A percentile compares a stretch with the other conserved stretches of the same genome.
These are phyloP conservation scores for Candida qinlingensis DNA, from an alignment of 805 yeast genomes.

Conservation along the genomic window DNA sequence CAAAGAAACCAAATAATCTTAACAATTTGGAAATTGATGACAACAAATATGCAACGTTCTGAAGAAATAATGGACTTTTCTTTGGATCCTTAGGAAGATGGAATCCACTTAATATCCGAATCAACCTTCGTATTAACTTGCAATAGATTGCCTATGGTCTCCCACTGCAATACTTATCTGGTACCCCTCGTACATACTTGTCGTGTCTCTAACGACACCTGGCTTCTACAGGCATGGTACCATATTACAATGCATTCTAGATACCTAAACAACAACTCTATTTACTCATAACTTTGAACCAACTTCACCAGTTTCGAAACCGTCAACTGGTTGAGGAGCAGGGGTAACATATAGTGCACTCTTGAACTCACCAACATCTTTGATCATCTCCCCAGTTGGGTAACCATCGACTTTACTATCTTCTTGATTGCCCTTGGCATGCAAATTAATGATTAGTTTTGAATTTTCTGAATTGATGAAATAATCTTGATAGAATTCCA, in stretches of 20 bases:
- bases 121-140: too few relatives aligned
- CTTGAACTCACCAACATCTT: conserved; percentile 51
- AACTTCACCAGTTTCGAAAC: conserved; percentile 20
- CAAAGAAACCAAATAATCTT: conserved; percentile 27
- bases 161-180: too few relatives aligned
- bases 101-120: too few relatives aligned
- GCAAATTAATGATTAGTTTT: conserved; percentile 55
- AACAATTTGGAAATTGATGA: conserved; percentile 25
- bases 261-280: too few relatives aligned
- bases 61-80: too few relatives aligned
- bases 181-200: too few relatives aligned
- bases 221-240: too few relatives aligned
- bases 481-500: conserved; percentile 45
- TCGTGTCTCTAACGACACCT: too few relatives aligned
- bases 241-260: too few relatives aligned
- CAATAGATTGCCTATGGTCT: too few relatives aligned
- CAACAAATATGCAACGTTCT: conserved; percentile 21
- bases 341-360: conserved; percentile 46
- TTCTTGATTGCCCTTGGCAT: conserved; percentile 37
- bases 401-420: conserved; percentile 27
- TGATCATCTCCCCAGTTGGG: conserved; percentile 45
- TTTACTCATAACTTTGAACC: conserved; percentile 15
- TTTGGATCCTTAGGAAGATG: too few relatives aligned
- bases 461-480: conserved; percentile 33
- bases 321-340: conserved; percentile 51